Conservation (phyloP, 179 eudicot species). For the Gypsophila paniculata region DNA sequence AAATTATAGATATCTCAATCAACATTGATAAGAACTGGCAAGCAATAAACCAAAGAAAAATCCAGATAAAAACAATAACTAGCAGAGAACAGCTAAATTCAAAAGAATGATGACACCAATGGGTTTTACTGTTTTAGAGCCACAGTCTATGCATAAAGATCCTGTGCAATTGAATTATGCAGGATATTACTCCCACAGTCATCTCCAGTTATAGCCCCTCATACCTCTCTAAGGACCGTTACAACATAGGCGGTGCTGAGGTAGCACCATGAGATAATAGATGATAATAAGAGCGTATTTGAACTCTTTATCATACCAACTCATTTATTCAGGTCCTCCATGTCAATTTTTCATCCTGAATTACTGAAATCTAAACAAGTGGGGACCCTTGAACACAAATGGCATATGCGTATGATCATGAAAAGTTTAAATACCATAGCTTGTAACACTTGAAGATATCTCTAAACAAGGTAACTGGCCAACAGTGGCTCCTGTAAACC, state of each 20-base stretch:
- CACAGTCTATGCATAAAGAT: not conserved
- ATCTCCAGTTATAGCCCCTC: not conserved
- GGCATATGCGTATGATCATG: conserved; percentile 15
- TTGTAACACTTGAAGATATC: conserved; percentile 98
- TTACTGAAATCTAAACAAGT: conserved; percentile 3
- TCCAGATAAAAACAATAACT: not conserved
- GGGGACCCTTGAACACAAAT: conserved; percentile 1
- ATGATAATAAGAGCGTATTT: no score
- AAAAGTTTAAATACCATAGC: conserved; percentile 72
- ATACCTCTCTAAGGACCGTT: not conserved
- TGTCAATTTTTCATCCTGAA: not conserved
- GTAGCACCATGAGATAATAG: no score
- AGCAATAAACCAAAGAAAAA: conserved; percentile 2
- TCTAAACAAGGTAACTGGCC: conserved; percentile 96
- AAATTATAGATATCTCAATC: conserved; percentile 19
- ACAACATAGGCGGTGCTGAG: not conserved
- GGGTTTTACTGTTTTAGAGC: conserved; percentile 15
- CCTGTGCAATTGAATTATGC: conserved; percentile 4
- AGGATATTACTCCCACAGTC: not conserved
- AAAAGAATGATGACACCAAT: not conserved
- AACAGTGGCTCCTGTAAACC: conserved; percentile 96
- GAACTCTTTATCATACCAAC: no score
- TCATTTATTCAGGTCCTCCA: no score
- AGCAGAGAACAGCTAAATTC: conserved; percentile 12
- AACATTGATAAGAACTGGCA: conserved; percentile 8